Base-by-base conservation (phyloP, 768 basidiomycete species). In the Termitomyces sp. region DNA sequence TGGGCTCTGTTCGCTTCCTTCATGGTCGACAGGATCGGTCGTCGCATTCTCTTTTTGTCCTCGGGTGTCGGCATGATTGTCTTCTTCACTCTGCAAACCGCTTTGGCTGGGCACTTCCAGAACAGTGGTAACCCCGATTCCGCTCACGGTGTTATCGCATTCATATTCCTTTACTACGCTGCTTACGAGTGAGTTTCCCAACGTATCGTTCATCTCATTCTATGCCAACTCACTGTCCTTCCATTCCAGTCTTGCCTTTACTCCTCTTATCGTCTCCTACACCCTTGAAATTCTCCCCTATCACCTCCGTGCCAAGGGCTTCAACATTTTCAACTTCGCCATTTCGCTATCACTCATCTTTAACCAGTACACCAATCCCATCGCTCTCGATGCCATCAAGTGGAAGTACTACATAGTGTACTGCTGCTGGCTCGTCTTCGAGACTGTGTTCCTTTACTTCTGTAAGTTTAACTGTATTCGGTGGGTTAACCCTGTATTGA, bases 221-320 rank as follows among this genome's bases (percentile, higher is more conserved):
- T 12, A 10, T n/a, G 25, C 16, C 32, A 35, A 25, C 55, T 45
- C 52, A 63, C 39, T 43, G 14, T 19, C 28, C 48, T n/a, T 37
- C 27, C 53, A 82, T n/a, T 37, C 27, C 53, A 82, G 81, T 66
- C 66, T 94, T 43, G 90, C 90, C 14, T 93, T 91, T 76, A 85
- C 88, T 4, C 92, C 93, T 9, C 85, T 94, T 58, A 86, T 92
- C 62, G 86, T 93, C 55, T 82, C 87, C 0, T 94, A 94, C 75
- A 89, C 91, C 43, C 80, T 94, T 60, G 94, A 96, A 71, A 94
- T 95, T 71, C 74, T 94, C 52, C 92, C 92, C 5, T 93, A 79
- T 75, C 72, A 75, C 30, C 76, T 94, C 55, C 91, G 92, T 69
- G 91, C 91, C 61, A 94, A 92, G 77, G 90, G 91, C 53, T 85